Base-by-base conservation (phyloP, 768 basidiomycete species). In the Hemileccinum rubropunctum region DNA sequence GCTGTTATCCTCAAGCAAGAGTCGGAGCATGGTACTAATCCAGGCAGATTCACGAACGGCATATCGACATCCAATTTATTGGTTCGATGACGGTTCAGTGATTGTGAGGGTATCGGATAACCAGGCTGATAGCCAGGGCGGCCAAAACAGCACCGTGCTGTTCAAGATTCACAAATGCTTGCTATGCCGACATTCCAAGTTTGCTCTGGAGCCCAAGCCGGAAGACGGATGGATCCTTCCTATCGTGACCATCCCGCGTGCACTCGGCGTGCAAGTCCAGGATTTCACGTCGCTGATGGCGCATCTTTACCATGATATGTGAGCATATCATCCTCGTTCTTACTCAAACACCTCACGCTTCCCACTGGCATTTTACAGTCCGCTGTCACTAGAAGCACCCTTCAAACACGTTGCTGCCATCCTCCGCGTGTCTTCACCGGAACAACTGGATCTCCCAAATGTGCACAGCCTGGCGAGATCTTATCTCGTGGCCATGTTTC, bases 231-330 rank as follows among this genome's bases (percentile, higher is more conserved):
- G n/a, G n/a, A n/a, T n/a, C n/a, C n/a, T n/a, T n/a, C n/a, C n/a
- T n/a, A n/a, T n/a, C n/a, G n/a, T n/a, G n/a, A n/a, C n/a, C n/a
- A n/a, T n/a, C n/a, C n/a, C n/a, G n/a, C n/a, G n/a, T n/a, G n/a
- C n/a, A n/a, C n/a, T n/a, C n/a, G n/a, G n/a, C n/a, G n/a, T n/a
- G n/a, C n/a, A n/a, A n/a, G n/a, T n/a, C n/a, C n/a, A n/a, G n/a
- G n/a, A n/a, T n/a, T n/a, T n/a, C n/a, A n/a, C n/a, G n/a, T n/a
- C n/a, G n/a, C n/a, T n/a, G n/a, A n/a, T 88, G n/a, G 74, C 75
- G 50, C 78, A 86, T 66, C 59, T 88, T 27, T 88, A 88, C 60
- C 81, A 86, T 59, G 81, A 87, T 59, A 64, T 64, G 87, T 88
- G 66, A 74, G 83, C 78, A 34, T 26, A n/a, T 49, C 32, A 30